A percentile compares a stretch with the other conserved stretches of the same genome.
These are phyloP conservation scores for Parasarocladium wereldwijsianum DNA, from an alignment of 2,329 filamentous ascomycete species.

Conservation along the genomic window DNA sequence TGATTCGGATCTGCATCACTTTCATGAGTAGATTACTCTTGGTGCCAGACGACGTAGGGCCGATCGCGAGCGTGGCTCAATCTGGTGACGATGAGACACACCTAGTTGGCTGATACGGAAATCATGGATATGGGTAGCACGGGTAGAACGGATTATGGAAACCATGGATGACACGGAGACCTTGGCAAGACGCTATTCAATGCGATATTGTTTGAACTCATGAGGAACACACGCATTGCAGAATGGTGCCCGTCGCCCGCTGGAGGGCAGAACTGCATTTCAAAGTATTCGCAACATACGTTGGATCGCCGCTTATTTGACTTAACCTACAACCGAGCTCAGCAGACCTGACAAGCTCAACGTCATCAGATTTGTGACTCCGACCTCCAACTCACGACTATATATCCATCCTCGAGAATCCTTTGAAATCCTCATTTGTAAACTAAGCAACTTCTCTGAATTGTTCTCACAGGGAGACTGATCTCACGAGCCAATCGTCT, in stretches of 20 bases:
- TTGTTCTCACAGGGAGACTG: not conserved
- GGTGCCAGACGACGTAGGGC: no score
- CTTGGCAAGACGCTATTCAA: not conserved
- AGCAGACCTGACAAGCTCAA: not conserved
- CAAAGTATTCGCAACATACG: not conserved
- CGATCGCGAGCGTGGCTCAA: no score
- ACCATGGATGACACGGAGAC: not conserved
- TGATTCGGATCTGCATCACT: no score
- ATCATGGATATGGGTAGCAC: slow-evolving; percentile 3
- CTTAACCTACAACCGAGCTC: not conserved
- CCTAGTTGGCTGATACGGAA: not conserved
- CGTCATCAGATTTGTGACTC: not conserved
- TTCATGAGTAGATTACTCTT: no score
- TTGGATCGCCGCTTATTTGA: not conserved
- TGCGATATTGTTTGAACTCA: not conserved
- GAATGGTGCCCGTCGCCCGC: not conserved
- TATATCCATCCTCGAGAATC: not conserved
- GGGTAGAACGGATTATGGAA: slow-evolving; percentile 4
- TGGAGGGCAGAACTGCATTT: not conserved
- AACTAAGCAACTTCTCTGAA: not conserved
- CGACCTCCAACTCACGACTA: not conserved
- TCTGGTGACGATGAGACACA: not conserved
- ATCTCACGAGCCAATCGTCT: not conserved
- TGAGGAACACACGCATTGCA: not conserved
- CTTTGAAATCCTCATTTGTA: not conserved